Evolutionary conservation across 1,284 basidiomycete species (phyloP).

Genomic region (Puccinia coronata): DNA sequence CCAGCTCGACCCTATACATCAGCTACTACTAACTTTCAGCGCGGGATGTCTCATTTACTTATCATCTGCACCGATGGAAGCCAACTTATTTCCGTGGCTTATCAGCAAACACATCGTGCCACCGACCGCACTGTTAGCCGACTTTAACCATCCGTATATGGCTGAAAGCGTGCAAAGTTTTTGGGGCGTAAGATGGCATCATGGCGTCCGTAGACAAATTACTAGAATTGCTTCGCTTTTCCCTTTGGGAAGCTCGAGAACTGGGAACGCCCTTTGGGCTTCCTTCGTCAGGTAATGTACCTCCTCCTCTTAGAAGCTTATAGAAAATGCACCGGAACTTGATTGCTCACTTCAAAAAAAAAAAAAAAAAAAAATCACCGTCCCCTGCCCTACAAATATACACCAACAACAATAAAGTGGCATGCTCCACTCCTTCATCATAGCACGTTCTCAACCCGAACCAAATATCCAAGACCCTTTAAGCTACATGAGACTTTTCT

Average conservation of each 20-base stretch:
- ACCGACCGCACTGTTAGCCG: not conserved
- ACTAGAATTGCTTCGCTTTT: not conserved
- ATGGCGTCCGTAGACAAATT: constrained; percentile 2
- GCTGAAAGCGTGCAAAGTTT: not conserved
- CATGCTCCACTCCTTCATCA: constrained; percentile 27
- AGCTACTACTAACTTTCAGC: constrained; percentile 1
- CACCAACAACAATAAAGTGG: not conserved
- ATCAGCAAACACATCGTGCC: not conserved
- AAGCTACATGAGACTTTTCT: not conserved
- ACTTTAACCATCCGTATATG: constrained; percentile 17
- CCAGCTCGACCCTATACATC: not conserved
- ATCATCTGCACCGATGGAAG: not conserved
- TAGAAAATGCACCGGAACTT: no score
- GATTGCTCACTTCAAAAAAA: no score
- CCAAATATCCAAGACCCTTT: not conserved
- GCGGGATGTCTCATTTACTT: constrained; percentile 23
- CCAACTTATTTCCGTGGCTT: not conserved
- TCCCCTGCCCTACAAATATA: not conserved
- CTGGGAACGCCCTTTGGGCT: constrained; percentile 13
- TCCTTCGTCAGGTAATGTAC: constrained; percentile 19
- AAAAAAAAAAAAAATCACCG: not conserved
- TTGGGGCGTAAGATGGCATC: constrained; percentile 23
- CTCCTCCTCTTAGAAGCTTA: no score
- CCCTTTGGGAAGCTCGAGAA: not conserved
- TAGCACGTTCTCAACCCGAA: not conserved